Evolutionary conservation across 768 basidiomycete genomes (phyloP).

Genomic region (Podaxis sp.): DNA sequence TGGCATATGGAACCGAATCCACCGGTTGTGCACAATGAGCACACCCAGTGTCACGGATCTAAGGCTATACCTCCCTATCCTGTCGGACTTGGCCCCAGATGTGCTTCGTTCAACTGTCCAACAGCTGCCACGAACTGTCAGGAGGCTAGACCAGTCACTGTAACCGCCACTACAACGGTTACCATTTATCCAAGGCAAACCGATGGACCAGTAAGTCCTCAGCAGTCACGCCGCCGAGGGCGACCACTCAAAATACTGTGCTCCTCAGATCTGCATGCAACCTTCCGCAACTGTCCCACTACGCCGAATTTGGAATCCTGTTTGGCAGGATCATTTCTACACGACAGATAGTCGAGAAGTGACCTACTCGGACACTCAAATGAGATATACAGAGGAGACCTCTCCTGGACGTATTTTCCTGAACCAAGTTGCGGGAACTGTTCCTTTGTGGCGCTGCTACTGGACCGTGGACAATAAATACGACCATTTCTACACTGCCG

Average conservation of each 20-base stretch:
- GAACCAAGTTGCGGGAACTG: neutral
- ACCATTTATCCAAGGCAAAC: neutral
- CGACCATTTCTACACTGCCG: neutral
- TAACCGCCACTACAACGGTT: neutral
- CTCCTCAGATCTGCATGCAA: neutral
- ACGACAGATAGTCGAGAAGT: neutral
- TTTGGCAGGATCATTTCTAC: neutral
- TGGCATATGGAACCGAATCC: neutral
- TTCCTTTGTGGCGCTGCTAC: neutral
- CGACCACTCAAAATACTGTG: neutral
- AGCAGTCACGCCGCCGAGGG: neutral
- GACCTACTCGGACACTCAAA: neutral
- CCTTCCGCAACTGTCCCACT: neutral
- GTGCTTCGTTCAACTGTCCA: neutral
- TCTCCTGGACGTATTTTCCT: neutral
- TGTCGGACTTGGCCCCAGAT: neutral
- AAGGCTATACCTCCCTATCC: neutral
- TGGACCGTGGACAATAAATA: neutral
- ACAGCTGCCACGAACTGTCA: neutral
- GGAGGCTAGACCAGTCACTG: neutral
- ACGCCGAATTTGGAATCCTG: neutral
- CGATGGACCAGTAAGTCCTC: neutral
- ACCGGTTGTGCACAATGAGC: neutral
- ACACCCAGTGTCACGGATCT: neutral
- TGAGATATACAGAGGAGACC: neutral